Evolutionary conservation across 225 moss, liverwort and hornwort species (phyloP), one percentile per base, ranked within the genome.

Genomic region (Anthoceros angustus): DNA sequence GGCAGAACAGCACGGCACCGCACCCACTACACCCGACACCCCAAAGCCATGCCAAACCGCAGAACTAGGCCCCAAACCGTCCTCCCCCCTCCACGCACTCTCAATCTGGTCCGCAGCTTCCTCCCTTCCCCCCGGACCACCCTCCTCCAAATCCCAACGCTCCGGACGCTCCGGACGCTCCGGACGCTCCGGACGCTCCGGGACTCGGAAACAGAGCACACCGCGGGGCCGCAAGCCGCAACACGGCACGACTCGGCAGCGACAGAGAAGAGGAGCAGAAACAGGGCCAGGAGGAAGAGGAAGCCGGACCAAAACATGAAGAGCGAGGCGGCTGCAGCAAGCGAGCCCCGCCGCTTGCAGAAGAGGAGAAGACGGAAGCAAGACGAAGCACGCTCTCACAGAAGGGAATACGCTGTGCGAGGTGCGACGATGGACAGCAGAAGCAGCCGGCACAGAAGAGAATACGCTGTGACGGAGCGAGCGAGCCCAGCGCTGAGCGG

Each of bases 321-420:
- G 55, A 55, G 55, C 55, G 55, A 55, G 55, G 55, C 55, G 55
- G 55, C 55, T 55, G 55, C 55, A 55, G 46, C 46, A 12, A 12
- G 46, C 46, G 46, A 55, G 55, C 18, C 55, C 12, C 11, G 12
- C 45, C 5, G 14, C 55, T 15, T 9, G 55, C 55, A 55, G 55
- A 55, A 18, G 23, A 23, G 5, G 55, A 12, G 18, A 23, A 55
- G 55, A 23, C 0, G 23, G 55, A 5, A 55, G 55, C 6, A 8
- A 9, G 55, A 15, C 55, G n/a, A 23, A 20, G n/a, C 55, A 20
- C 14, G 46, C 18, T 12, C 2, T 18, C 14, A 48, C 14, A 12
- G 18, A 18, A 12, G 18, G 46, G 46, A 12, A 18, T 12, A 0
- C 46, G 46, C 14, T 48, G 14, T 12, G 46, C 18, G 5, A 48